Percentiles rank a stretch among this genome's conserved stretches.
phyloP scores from a whole-genome alignment of 2,329 filamentous ascomycete genomes.

The Pseudocercospora vitis region DNA sequence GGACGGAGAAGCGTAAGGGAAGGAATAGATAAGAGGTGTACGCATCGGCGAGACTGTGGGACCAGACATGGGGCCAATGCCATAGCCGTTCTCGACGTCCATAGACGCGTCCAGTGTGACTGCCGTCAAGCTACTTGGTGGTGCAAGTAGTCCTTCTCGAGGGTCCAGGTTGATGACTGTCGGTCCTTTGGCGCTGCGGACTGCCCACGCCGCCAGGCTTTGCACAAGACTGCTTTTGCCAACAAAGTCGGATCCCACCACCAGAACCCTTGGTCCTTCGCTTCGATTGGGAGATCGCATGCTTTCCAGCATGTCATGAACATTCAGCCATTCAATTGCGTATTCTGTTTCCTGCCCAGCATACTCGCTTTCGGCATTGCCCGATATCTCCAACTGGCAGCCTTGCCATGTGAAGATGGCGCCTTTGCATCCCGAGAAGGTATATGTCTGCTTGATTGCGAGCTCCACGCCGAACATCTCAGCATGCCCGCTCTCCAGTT shows the following conservation, averaged over 20 bases:
- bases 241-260: slow-evolving; percentile 73
- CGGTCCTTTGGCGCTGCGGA: slow-evolving; percentile 77
- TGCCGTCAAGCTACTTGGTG: slow-evolving; percentile 76
- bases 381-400: slow-evolving; percentile 77
- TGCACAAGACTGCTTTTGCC: slow-evolving; percentile 61
- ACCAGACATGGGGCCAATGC: slow-evolving; percentile 84
- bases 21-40: slow-evolving; percentile 86
- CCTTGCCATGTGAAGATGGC: slow-evolving; percentile 92
- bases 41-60: slow-evolving; percentile 87
- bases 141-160: slow-evolving; percentile 59
- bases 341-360: slow-evolving; percentile 72
- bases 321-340: slow-evolving; percentile 76
- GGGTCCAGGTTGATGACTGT: slow-evolving; percentile 82
- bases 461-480: slow-evolving; percentile 96
- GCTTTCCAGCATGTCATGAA: slow-evolving; percentile 81
- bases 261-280: slow-evolving; percentile 71
- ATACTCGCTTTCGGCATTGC: slow-evolving; percentile 67
- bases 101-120: slow-evolving; percentile 84
- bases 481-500: slow-evolving; percentile 77
- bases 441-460: slow-evolving; percentile 75
- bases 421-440: slow-evolving; percentile 76
- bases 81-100: slow-evolving; percentile 81
- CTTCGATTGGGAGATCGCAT: slow-evolving; percentile 54
- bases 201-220: slow-evolving; percentile 74
- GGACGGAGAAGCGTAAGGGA: slow-evolving; percentile 70